These are phyloP conservation scores for Chondrostereum purpureum DNA, from an alignment of 1,284 basidiomycete species.

Conservation along the genomic window DNA sequence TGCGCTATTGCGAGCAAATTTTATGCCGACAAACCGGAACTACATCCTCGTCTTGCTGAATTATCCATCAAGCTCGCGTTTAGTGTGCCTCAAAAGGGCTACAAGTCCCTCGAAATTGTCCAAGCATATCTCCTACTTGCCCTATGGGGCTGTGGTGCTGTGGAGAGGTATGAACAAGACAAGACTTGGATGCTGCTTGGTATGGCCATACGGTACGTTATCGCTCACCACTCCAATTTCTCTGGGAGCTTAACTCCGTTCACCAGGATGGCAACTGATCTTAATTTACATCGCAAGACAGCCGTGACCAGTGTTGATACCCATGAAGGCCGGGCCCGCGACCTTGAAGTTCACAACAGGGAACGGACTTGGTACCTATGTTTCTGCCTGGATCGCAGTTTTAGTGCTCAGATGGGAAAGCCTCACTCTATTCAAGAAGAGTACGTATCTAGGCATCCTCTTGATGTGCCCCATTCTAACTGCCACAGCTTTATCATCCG, in stretches of 20 bases:
- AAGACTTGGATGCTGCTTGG: constrained; percentile 89
- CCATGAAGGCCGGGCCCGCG: constrained; percentile 66
- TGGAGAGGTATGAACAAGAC: constrained; percentile 94
- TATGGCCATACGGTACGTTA: constrained; percentile 72
- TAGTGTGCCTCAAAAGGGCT: constrained; percentile 75
- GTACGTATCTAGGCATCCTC: constrained; percentile 40
- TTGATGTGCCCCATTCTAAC: constrained; percentile 3
- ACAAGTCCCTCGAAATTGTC: constrained; percentile 94
- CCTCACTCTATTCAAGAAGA: constrained; percentile 81
- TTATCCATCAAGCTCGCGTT: constrained; percentile 91
- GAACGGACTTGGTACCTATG: constrained; percentile 94
- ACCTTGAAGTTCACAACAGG: constrained; percentile 84
- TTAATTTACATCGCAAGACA: constrained; percentile 92
- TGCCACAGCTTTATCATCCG: constrained; percentile 76
- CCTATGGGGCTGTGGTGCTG: constrained; percentile 85
- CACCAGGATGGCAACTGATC: constrained; percentile 85
- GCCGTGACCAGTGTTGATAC: constrained; percentile 62
- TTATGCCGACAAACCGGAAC: constrained; percentile 77
- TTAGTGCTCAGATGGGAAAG: constrained; percentile 91
- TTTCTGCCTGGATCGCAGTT: constrained; percentile 84
- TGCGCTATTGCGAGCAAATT: constrained; percentile 93
- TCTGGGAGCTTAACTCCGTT: neutral
- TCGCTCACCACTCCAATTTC: no score
- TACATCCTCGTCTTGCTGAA: constrained; percentile 77
- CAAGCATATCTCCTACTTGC: constrained; percentile 84